Evolutionary conservation across 495 filamentous ascomycete genomes (phyloP), one percentile per base, ranked within the genome.

Genomic region (Antarctomyces pellizariae): DNA sequence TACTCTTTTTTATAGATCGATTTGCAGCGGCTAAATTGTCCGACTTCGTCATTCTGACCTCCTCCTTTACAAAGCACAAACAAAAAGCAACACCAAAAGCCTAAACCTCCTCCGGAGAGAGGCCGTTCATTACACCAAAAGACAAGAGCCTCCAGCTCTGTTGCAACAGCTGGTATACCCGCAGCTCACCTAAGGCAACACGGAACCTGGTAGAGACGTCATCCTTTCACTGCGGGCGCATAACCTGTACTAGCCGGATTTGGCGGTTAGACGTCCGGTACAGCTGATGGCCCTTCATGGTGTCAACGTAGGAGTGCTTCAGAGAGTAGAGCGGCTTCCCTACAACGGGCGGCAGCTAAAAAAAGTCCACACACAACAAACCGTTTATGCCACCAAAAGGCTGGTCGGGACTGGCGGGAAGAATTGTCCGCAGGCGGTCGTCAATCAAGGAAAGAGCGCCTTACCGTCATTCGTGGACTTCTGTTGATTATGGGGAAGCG

Each of bases 401-500:
- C 2, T 10, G 28, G 10, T 24, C 8, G 8, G n/a, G 20, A 13
- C n/a, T 12, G 23, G 2, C 18, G 2, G 19, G 28, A 16, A 30
- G 23, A 13, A 30, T 30, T 1, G n/a, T 9, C 13, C 19, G 28
- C 16, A 30, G 12, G 2, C 28, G 28, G 13, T 30, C 28, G 8
- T 30, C 19, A 23, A 30, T 30, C 14, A 30, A 11, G 3, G 28
- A 30, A 14, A 30, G 18, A n/a, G n/a, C 10, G 13, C 14, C 17
- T 23, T 27, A 2, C 21, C 2, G 14, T 30, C 5, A 12, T 22
- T 30, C 14, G 23, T 30, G 2, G 28, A 30, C 13, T 30, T 30
- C 18, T 23, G 10, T 30, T 19, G 2, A 30, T 30, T 7, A 30
- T 25, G 2, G 23, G 4, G 8, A 30, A 6, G 15, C n/a, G n/a